phyloP scores from a whole-genome alignment of 2,329 filamentous ascomycete genomes.

The Aureobasidium sp. region DNA sequence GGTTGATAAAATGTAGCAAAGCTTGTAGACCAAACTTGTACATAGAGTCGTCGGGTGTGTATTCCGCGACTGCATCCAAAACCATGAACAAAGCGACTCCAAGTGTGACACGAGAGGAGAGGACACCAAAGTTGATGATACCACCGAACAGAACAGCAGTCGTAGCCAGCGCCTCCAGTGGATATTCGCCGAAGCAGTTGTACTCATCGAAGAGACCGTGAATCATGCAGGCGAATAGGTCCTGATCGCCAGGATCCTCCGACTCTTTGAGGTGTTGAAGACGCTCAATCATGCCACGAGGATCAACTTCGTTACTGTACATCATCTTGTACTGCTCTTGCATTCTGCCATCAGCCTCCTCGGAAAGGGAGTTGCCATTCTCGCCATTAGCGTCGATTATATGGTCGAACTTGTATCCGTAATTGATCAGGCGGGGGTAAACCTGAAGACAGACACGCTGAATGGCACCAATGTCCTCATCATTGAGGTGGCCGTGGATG shows the following conservation, averaged over 20 bases:
- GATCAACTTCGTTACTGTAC: slow-evolving; percentile 86
- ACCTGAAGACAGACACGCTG: slow-evolving; percentile 85
- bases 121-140: slow-evolving; percentile 87
- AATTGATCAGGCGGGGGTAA: slow-evolving; percentile 93
- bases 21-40: slow-evolving; percentile 97
- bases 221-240: slow-evolving; percentile 97
- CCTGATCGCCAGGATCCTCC: slow-evolving; percentile 74
- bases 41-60: slow-evolving; percentile 78
- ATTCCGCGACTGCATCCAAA: slow-evolving; percentile 86
- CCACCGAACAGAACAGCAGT: slow-evolving; percentile 95
- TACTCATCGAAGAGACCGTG: slow-evolving; percentile 97
- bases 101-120: slow-evolving; percentile 73
- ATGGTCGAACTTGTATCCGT: slow-evolving; percentile 68
- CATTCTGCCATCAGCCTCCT: slow-evolving; percentile 81
- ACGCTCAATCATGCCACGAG: slow-evolving; percentile 76
- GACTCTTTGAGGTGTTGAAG: slow-evolving; percentile 86
- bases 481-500: slow-evolving; percentile 53
- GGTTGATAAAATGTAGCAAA: slow-evolving; percentile 75
- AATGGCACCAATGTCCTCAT: slow-evolving; percentile 67
- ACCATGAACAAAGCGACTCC: slow-evolving; percentile 97
- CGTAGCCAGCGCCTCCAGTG: slow-evolving; percentile 88
- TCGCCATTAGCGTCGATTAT: slow-evolving; percentile 81
- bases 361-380: slow-evolving; percentile 72
- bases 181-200: slow-evolving; percentile 89
- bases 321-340: slow-evolving; percentile 97